A percentile compares a stretch with the other conserved stretches of the same genome.
phyloP scores from a whole-genome alignment of 2,329 filamentous ascomycete genomes.

The Fusarium sterilihyphosum region DNA sequence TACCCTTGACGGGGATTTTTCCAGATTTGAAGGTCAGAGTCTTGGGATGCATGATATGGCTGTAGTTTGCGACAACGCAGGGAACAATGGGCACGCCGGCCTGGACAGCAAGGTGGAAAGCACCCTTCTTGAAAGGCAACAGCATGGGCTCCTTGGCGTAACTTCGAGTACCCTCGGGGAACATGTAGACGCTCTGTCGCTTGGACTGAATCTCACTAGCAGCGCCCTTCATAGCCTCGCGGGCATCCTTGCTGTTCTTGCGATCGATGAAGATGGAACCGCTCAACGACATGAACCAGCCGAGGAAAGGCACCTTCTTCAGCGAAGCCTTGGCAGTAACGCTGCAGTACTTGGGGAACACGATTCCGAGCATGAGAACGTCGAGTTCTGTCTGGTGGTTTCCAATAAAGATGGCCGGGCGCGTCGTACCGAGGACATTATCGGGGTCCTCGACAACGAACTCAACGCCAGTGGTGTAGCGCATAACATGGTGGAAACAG shows the following conservation, averaged over 20 bases:
- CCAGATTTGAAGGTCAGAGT: constrained; percentile 73
- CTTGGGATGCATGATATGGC: constrained; percentile 74
- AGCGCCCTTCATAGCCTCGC: constrained; percentile 86
- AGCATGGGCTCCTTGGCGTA: constrained; percentile 84
- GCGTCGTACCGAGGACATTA: constrained; percentile 68
- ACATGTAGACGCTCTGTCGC: constrained; percentile 83
- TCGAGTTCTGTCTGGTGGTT: constrained; percentile 98
- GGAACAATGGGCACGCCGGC: constrained; percentile 94
- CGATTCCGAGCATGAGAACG: constrained; percentile 85
- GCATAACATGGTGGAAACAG: constrained; percentile 83
- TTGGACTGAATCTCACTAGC: constrained; percentile 79
- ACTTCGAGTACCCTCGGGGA: constrained; percentile 91
- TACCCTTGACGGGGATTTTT: constrained; percentile 79
- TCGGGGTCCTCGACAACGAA: constrained; percentile 78
- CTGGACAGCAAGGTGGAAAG: constrained; percentile 95
- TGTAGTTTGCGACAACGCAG: constrained; percentile 82
- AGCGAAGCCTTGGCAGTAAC: constrained; percentile 92
- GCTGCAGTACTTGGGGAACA: constrained; percentile 92
- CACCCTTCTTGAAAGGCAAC: constrained; percentile 98
- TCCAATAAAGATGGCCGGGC: constrained; percentile 89
- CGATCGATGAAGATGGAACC: constrained; percentile 97
- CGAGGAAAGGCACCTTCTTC: constrained; percentile 82
- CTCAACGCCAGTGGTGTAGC: constrained; percentile 76
- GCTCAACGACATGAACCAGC: constrained; percentile 92
- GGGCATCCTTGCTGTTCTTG: constrained; percentile 81